Evolutionary conservation across 371 early-diverging fungal species (phyloP).

Genomic region (Rhizopus microsporus): DNA sequence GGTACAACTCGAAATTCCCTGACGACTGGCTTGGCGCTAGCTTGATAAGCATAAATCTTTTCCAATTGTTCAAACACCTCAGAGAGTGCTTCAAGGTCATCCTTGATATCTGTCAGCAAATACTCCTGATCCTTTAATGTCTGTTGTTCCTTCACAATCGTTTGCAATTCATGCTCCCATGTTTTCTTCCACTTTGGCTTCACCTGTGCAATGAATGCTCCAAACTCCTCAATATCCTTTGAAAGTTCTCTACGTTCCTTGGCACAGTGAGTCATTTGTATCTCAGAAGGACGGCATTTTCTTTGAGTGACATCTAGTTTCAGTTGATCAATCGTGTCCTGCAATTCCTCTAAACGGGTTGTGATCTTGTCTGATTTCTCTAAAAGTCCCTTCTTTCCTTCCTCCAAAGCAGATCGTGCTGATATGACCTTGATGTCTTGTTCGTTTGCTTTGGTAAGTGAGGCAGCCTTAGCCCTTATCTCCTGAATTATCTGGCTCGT

Average conservation of each 20-base stretch:
- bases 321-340: slow-evolving; percentile 75
- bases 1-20: slow-evolving; percentile 62
- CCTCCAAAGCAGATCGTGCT: slow-evolving; percentile 55
- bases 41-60: slow-evolving; percentile 66
- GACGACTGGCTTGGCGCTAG: slow-evolving; percentile 35
- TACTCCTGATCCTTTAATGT: slow-evolving; percentile 79
- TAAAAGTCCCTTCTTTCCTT: slow-evolving; percentile 67
- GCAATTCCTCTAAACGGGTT: slow-evolving; percentile 68
- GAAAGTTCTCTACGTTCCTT: slow-evolving; percentile 60
- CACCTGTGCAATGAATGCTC: slow-evolving; percentile 61
- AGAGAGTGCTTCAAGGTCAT: slow-evolving; percentile 63
- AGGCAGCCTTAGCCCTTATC: slow-evolving; percentile 47
- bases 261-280: slow-evolving; percentile 60
- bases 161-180: slow-evolving; percentile 83
- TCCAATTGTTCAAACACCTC: slow-evolving; percentile 68
- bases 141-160: slow-evolving; percentile 79
- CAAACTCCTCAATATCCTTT: slow-evolving; percentile 57
- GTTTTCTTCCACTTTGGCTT: slow-evolving; percentile 81
- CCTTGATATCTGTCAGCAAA: slow-evolving; percentile 67
- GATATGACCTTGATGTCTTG: slow-evolving; percentile 38
- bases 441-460: slow-evolving; percentile 34
- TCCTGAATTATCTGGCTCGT: slow-evolving; percentile 42
- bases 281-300: slow-evolving; percentile 67
- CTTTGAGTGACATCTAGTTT: slow-evolving; percentile 78
- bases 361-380: slow-evolving; percentile 63